phyloP scores from a whole-genome alignment of 2,329 filamentous ascomycete species.

The Aulographum hederae region DNA sequence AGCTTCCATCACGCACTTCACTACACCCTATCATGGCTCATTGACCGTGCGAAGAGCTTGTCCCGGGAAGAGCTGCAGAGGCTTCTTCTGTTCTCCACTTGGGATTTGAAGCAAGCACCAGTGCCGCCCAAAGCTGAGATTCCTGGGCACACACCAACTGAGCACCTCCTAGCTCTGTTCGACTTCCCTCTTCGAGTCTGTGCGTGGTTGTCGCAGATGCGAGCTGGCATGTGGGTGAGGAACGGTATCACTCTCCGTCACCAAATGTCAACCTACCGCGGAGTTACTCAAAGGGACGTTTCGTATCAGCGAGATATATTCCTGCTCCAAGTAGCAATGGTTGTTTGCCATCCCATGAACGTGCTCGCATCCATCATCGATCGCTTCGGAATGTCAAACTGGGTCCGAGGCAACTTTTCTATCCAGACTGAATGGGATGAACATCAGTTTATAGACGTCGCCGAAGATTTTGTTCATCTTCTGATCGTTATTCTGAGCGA shows the following conservation, averaged over 20 bases:
- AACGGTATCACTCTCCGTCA: slow-evolving; percentile 93
- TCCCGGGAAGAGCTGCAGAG: slow-evolving; percentile 44
- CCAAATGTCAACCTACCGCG: slow-evolving; percentile 85
- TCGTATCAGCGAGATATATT: slow-evolving; percentile 92
- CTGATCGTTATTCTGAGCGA: slow-evolving; percentile 84
- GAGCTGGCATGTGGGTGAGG: slow-evolving; percentile 94
- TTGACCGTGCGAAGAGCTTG: slow-evolving; percentile 74
- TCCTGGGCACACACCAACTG: slow-evolving; percentile 45
- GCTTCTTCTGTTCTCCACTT: slow-evolving; percentile 52
- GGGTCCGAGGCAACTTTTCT: slow-evolving; percentile 71
- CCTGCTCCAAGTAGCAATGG: slow-evolving; percentile 75
- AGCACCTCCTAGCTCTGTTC: slow-evolving; percentile 72
- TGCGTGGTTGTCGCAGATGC: slow-evolving; percentile 95
- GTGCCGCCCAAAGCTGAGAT: slow-evolving; percentile 39
- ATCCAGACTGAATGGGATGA: slow-evolving; percentile 50
- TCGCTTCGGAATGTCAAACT: slow-evolving; percentile 72
- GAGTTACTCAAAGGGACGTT: slow-evolving; percentile 75
- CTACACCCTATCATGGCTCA: slow-evolving; percentile 88
- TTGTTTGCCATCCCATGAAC: slow-evolving; percentile 64
- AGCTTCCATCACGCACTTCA: slow-evolving; percentile 96
- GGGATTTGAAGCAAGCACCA: slow-evolving; percentile 49
- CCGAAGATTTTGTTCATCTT: slow-evolving; percentile 90
- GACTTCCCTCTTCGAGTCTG: slow-evolving; percentile 88
- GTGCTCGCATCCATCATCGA: slow-evolving; percentile 83
- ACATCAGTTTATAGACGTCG: slow-evolving; percentile 71